Evolutionary conservation across 1,284 basidiomycete genomes (phyloP).

Genomic region (Hortiboletus rubellus): DNA sequence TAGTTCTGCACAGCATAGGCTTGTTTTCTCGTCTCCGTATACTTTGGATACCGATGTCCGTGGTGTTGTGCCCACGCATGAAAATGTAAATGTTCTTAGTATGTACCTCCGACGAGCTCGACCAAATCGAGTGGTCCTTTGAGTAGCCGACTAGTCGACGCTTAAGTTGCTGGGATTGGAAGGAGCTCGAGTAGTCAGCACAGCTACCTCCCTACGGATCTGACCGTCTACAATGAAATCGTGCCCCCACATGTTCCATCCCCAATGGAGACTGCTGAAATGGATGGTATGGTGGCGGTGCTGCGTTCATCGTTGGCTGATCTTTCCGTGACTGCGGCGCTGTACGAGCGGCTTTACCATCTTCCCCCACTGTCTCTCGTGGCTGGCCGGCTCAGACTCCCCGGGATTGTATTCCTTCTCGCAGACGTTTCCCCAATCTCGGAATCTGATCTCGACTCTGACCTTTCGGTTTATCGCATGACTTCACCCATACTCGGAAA

Average conservation of each 20-base stretch:
- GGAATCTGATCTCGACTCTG: neutral
- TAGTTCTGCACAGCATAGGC: too few relatives aligned
- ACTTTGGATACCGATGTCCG: too few relatives aligned
- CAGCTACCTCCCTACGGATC: neutral
- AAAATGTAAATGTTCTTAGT: too few relatives aligned
- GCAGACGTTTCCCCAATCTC: neutral
- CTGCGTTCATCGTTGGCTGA: constrained; percentile 1
- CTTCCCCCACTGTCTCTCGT: neutral
- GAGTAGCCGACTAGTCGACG: too few relatives aligned
- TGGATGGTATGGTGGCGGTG: neutral
- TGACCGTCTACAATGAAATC: constrained; percentile 7
- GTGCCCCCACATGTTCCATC: neutral
- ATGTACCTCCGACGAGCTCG: too few relatives aligned
- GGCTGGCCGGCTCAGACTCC: constrained; percentile 4
- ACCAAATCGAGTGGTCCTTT: too few relatives aligned
- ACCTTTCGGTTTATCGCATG: neutral
- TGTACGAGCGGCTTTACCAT: neutral
- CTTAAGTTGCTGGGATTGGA: too few relatives aligned
- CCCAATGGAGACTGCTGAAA: neutral
- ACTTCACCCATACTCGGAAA: neutral
- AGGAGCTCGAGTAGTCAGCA: too few relatives aligned
- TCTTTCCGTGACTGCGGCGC: neutral
- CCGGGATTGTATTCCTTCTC: constrained; percentile 6
- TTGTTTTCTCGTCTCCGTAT: too few relatives aligned
- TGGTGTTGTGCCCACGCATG: too few relatives aligned